Evolutionary conservation across 495 filamentous ascomycete species (phyloP).

Genomic region (Aspergillus asperescens): DNA sequence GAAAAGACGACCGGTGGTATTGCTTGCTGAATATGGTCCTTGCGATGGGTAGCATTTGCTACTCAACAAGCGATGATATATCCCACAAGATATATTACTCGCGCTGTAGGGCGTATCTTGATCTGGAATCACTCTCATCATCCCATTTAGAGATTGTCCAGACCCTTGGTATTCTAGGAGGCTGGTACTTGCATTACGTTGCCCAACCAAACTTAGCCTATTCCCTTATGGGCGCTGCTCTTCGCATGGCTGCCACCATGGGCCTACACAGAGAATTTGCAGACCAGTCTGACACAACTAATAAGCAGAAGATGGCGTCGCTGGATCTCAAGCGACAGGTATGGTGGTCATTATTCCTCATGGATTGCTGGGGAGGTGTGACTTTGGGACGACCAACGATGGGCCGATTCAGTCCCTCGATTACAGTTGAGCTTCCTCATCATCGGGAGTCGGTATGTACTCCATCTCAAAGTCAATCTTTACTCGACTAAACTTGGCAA

Average conservation of each 20-base stretch:
- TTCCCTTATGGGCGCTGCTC: slow-evolving; percentile 36
- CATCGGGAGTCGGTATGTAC: slow-evolving; percentile 48
- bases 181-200: slow-evolving; percentile 76
- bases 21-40: slow-evolving; percentile 76
- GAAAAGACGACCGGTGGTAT: slow-evolving; percentile 69
- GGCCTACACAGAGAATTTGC: slow-evolving; percentile 69
- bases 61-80: slow-evolving; percentile 62
- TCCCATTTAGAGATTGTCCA: slow-evolving; percentile 64
- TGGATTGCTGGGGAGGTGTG: slow-evolving; percentile 74
- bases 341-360: slow-evolving; percentile 77
- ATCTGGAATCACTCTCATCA: slow-evolving; percentile 54
- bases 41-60: slow-evolving; percentile 69
- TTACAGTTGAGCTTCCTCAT: slow-evolving; percentile 66
- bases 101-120: slow-evolving; percentile 62
- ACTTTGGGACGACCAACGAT: slow-evolving; percentile 74
- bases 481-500: slow-evolving; percentile 39
- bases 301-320: slow-evolving; percentile 28
- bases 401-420: slow-evolving; percentile 66
- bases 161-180: slow-evolving; percentile 63
- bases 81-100: slow-evolving; percentile 70
- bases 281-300: slow-evolving; percentile 35
- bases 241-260: slow-evolving; percentile 44
- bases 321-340: slow-evolving; percentile 62
- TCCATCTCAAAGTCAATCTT: not conserved
- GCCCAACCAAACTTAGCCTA: slow-evolving; percentile 71